These are phyloP conservation scores for Aphanomyces euteiches DNA, from an alignment of 352 stramenopile species.

Conservation along the genomic window DNA sequence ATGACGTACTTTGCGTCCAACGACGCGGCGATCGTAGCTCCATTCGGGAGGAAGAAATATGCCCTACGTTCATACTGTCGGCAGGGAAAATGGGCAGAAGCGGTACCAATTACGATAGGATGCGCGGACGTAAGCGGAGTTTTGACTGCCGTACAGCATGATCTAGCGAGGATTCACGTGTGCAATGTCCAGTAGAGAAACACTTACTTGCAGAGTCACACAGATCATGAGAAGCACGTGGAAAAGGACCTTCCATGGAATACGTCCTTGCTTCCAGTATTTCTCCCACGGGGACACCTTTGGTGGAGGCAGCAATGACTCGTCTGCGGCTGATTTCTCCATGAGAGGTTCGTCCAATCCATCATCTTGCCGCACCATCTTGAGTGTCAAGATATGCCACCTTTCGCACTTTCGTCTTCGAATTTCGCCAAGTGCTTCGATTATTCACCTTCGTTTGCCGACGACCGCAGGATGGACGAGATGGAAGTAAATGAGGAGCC, in stretches of 20 bases:
- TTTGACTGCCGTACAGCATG: constrained; percentile 72
- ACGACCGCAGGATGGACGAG: background rate
- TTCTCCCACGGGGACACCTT: constrained; percentile 82
- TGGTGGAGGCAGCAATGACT: constrained; percentile 39
- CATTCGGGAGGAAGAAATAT: constrained; percentile 75
- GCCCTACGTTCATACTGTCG: constrained; percentile 41
- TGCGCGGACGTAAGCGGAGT: constrained; percentile 78
- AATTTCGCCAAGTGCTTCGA: background rate
- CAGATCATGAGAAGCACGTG: constrained; percentile 65
- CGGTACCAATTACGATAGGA: constrained; percentile 75
- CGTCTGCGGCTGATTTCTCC: background rate
- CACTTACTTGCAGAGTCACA: constrained; percentile 34
- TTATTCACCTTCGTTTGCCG: too few relatives aligned
- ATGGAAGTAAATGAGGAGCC: constrained; percentile 23
- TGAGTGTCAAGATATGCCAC: background rate
- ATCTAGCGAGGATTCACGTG: constrained; percentile 50
- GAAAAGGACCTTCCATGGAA: constrained; percentile 81
- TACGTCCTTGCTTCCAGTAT: constrained; percentile 57
- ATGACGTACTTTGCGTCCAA: constrained; percentile 19
- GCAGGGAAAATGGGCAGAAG: background rate
- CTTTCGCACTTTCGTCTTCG: background rate
- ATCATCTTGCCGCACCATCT: background rate
- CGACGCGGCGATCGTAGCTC: constrained; percentile 46
- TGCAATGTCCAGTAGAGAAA: constrained; percentile 40
- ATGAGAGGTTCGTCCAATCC: constrained; percentile 17